phyloP scores from a whole-genome alignment of 2,329 filamentous ascomycete genomes.

The Aspergillus flavus region DNA sequence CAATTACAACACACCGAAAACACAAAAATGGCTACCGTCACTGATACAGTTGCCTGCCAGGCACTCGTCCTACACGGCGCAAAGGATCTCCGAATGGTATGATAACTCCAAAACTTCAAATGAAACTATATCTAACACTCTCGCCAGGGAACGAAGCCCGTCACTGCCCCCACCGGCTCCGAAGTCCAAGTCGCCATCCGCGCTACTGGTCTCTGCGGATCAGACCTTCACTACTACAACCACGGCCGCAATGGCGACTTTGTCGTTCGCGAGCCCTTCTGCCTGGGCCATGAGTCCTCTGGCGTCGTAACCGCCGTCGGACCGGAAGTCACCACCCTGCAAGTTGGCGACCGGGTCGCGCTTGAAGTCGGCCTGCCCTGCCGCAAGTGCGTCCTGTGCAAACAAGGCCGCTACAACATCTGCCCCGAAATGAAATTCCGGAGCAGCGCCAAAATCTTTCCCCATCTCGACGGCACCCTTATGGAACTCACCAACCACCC shows the following conservation, averaged over 20 bases:
- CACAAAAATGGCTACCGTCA: slow-evolving; percentile 24
- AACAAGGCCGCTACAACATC: slow-evolving; percentile 63
- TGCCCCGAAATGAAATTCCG: slow-evolving; percentile 62
- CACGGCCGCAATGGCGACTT: slow-evolving; percentile 88
- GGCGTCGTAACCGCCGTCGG: slow-evolving; percentile 77
- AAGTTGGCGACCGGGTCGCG: slow-evolving; percentile 81
- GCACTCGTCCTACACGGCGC: slow-evolving; percentile 62
- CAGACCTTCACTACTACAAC: slow-evolving; percentile 80
- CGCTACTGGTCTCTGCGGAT: slow-evolving; percentile 70
- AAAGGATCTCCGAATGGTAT: slow-evolving; percentile 62
- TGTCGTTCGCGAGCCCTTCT: slow-evolving; percentile 77
- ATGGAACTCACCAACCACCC: slow-evolving; percentile 66
- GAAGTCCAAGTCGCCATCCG: slow-evolving; percentile 68
- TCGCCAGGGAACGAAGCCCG: slow-evolving; percentile 56
- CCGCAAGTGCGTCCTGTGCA: slow-evolving; percentile 60
- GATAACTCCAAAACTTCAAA: slow-evolving; percentile 16
- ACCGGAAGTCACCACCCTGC: slow-evolving; percentile 61
- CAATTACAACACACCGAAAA: background rate
- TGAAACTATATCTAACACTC: slow-evolving; percentile 11
- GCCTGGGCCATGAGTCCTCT: slow-evolving; percentile 76
- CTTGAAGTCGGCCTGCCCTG: slow-evolving; percentile 90
- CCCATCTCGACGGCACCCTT: slow-evolving; percentile 66
- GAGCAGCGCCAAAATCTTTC: slow-evolving; percentile 62
- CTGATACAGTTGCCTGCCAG: slow-evolving; percentile 25
- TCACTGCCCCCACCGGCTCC: slow-evolving; percentile 49